These are phyloP conservation scores for Diddensiella transvaalensis DNA, from an alignment of 805 yeast species.

Conservation along the genomic window DNA sequence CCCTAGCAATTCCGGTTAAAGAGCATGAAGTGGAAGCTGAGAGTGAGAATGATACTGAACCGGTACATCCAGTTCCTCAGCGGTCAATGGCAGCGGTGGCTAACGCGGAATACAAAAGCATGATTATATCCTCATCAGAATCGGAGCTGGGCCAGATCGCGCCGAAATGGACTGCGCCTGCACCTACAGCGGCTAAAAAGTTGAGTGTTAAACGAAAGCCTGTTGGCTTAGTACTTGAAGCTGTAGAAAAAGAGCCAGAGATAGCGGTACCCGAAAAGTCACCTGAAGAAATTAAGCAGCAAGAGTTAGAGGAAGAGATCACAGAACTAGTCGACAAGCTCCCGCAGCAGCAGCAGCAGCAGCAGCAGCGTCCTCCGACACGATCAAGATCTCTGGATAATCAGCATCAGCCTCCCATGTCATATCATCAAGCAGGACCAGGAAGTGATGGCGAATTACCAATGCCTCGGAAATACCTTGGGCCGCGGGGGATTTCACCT, in stretches of 20 bases:
- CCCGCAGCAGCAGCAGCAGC: neutral
- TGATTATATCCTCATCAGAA: neutral
- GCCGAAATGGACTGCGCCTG: constrained; percentile 8
- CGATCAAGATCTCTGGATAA: neutral
- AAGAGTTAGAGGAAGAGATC: constrained; percentile 8
- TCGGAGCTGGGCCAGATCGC: constrained; percentile 11
- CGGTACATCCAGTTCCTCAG: too few relatives aligned
- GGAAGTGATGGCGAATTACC: neutral
- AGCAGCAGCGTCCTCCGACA: neutral
- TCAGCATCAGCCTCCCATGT: constrained; percentile 4
- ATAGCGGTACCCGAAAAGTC: neutral
- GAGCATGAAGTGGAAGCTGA: too few relatives aligned
- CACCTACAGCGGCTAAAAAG: neutral
- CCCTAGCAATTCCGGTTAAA: too few relatives aligned
- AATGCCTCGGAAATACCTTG: neutral
- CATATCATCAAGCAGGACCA: constrained; percentile 4
- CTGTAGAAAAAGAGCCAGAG: constrained; percentile 1
- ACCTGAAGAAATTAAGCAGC: constrained; percentile 1
- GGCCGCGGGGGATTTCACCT: neutral
- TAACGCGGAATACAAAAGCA: constrained; percentile 1
- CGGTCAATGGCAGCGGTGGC: too few relatives aligned
- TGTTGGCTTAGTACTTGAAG: too few relatives aligned
- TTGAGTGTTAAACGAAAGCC: constrained; percentile 23
- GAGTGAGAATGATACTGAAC: too few relatives aligned
- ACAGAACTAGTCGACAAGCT: constrained; percentile 1